Evolutionary conservation across 2,329 filamentous ascomycete genomes (phyloP).

Genomic region (Graphilbum fragrans): DNA sequence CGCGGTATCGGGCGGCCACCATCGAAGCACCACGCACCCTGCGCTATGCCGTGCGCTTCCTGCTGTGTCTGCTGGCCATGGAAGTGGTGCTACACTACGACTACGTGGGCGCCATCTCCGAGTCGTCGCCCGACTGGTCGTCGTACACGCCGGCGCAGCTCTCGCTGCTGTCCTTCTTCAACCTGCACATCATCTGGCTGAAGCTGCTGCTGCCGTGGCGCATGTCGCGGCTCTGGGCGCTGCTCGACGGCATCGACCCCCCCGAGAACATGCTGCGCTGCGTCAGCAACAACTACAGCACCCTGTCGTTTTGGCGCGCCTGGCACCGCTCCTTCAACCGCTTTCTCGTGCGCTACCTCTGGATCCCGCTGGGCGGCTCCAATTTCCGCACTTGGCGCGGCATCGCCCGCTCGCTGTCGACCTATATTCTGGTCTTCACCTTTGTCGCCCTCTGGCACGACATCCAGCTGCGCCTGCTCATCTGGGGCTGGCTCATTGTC

Average conservation of each 20-base stretch:
- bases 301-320: slow-evolving; percentile 82
- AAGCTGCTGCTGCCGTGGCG: slow-evolving; percentile 95
- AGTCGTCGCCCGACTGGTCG: slow-evolving; percentile 66
- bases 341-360: slow-evolving; percentile 90
- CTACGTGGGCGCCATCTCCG: slow-evolving; percentile 87
- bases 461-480: slow-evolving; percentile 76
- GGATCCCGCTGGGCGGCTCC: slow-evolving; percentile 75
- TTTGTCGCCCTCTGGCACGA: slow-evolving; percentile 99
- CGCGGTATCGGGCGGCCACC: slow-evolving; percentile 58
- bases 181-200: slow-evolving; percentile 94
- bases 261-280: slow-evolving; percentile 98
- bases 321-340: slow-evolving; percentile 96
- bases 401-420: slow-evolving; percentile 50
- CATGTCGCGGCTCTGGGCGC: slow-evolving; percentile 94
- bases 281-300: slow-evolving; percentile 88
- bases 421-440: slow-evolving; percentile 79
- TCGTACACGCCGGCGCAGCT: slow-evolving; percentile 80
- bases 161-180: slow-evolving; percentile 85
- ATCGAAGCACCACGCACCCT: slow-evolving; percentile 59
- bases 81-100: slow-evolving; percentile 84
- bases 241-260: slow-evolving; percentile 83
- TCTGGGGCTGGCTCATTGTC: slow-evolving; percentile 96
- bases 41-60: slow-evolving; percentile 74
- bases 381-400: slow-evolving; percentile 31
- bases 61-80: slow-evolving; percentile 72